A percentile compares a stretch with the other conserved stretches of the same genome.
Evolutionary conservation across 768 basidiomycete genomes (phyloP).

Genomic region (Epithele typhae): DNA sequence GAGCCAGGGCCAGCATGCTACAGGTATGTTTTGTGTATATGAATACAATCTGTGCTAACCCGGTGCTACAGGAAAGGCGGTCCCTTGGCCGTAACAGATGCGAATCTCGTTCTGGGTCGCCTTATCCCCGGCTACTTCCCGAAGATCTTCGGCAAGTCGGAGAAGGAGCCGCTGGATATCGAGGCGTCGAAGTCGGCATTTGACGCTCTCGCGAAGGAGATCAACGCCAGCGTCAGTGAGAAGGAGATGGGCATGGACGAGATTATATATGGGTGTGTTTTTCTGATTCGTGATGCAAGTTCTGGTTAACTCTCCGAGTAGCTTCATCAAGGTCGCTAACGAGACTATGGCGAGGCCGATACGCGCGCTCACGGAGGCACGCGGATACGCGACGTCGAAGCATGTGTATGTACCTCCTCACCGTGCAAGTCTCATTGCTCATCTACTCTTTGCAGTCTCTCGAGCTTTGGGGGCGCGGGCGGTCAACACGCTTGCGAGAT

Average conservation of each 20-base stretch:
- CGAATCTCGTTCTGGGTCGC: conserved; percentile 85
- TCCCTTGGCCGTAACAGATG: conserved; percentile 88
- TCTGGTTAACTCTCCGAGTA: conserved; percentile 22
- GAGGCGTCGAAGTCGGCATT: conserved; percentile 68
- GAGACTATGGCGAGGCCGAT: conserved; percentile 97
- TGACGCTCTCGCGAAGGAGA: conserved; percentile 59
- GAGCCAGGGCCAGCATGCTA: conserved; percentile 94
- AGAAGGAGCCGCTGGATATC: conserved; percentile 78
- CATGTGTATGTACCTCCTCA: conserved; percentile 45
- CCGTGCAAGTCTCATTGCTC: not conserved
- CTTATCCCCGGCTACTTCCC: conserved; percentile 90
- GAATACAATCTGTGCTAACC: not conserved
- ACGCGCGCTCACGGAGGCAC: conserved; percentile 83
- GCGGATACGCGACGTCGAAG: conserved; percentile 76
- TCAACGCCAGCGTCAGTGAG: conserved; percentile 52
- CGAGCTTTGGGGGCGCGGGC: conserved; percentile 87
- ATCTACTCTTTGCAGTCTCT: conserved; percentile 44
- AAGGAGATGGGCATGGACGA: conserved; percentile 69
- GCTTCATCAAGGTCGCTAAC: conserved; percentile 94
- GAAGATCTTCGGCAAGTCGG: conserved; percentile 89
- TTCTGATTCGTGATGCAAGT: not conserved
- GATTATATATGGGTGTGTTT: conserved; percentile 73
- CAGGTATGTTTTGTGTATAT: conserved; percentile 43
- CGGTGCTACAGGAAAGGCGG: conserved; percentile 69
- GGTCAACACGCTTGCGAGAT: conserved; percentile 95